Percentiles rank a stretch among this genome's conserved stretches.
These are phyloP conservation scores for Solanum chmielewskii DNA, from an alignment of 257 asterid species.

Conservation along the genomic window DNA sequence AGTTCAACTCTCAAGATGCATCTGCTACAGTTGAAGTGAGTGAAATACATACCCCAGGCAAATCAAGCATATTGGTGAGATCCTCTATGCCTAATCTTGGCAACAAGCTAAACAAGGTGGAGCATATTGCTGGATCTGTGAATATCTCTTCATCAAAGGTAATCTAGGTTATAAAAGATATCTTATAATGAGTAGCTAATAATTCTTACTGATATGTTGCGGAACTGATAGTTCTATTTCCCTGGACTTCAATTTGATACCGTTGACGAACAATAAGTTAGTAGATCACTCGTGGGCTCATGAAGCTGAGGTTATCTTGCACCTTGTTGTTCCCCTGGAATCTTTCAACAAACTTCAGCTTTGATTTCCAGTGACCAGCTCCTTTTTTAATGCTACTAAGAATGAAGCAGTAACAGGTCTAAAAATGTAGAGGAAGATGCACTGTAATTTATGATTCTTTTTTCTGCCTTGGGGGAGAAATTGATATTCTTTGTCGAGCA, in stretches of 20 bases:
- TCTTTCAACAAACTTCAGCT: neutral
- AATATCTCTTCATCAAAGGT: neutral
- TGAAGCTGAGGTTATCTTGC: neutral
- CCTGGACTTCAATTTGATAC: neutral
- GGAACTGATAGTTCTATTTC: neutral
- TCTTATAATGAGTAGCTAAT: neutral
- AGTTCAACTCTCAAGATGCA: neutral
- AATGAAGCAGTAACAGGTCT: neutral
- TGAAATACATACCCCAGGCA: neutral
- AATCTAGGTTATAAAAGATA: neutral
- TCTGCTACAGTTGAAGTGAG: neutral
- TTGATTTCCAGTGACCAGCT: neutral
- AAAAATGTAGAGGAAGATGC: neutral
- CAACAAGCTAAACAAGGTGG: constrained; percentile 9
- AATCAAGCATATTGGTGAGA: neutral
- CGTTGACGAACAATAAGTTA: neutral
- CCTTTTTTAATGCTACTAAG: neutral
- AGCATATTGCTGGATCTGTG: neutral
- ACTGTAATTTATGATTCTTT: neutral
- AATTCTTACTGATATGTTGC: neutral
- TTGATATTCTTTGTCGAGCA: neutral
- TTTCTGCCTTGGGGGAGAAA: neutral
- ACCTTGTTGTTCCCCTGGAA: neutral
- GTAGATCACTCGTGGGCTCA: neutral
- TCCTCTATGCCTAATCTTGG: neutral